Evolutionary conservation across 108 stramenopile species (phyloP), one percentile per base, ranked within the genome.

Genomic region (Hondaea fermentalgiana): DNA sequence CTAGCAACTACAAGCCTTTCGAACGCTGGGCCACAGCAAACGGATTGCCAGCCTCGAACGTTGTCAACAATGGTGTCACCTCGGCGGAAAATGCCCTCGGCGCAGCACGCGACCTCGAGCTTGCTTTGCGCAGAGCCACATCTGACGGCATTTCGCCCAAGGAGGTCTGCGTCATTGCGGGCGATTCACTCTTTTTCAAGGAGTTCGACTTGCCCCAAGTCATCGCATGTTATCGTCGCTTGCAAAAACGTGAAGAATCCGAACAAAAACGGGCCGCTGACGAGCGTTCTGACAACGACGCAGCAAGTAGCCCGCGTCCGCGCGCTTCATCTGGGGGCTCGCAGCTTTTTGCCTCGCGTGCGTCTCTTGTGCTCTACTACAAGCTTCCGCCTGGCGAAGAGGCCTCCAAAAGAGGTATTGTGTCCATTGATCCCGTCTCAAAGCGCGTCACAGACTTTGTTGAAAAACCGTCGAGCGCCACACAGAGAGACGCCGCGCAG

Each of bases 11-110:
- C 69, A 88, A 88, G 71, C 60, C 35, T 8, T 72, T 90, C 16
- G 88, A 88, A 87, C 90, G 88, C 19, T 90, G 90, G 90, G 87
- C 87, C 25, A 55, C 58, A 12, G 25, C 90, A 43, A 42, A 72
- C 5, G 90, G 90, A 4, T 5, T 90, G 5, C 60, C 60, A 5
- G 42, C 47, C 42, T 25, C 47, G 5, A 43, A 87, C 44, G 90
- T 90, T 3, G 44, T 90, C 88, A 90, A 90, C 71, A 87, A 45
- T 29, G 89, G 89, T 8, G 17, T 23, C 17, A 83, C 89, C 28
- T 14, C 21, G 35, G 47, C 21, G 19, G 57, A 23, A 14, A 58
- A 35, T 35, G 57, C 49, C n/a, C 60, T 83, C 4, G 72, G 72
- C 0, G 72, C 72, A 5, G 89, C 89, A 28, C n/a, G 88, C 4